Base-by-base conservation (phyloP, 2,329 filamentous ascomycete genomes). In the Hypoxylon sp. region DNA sequence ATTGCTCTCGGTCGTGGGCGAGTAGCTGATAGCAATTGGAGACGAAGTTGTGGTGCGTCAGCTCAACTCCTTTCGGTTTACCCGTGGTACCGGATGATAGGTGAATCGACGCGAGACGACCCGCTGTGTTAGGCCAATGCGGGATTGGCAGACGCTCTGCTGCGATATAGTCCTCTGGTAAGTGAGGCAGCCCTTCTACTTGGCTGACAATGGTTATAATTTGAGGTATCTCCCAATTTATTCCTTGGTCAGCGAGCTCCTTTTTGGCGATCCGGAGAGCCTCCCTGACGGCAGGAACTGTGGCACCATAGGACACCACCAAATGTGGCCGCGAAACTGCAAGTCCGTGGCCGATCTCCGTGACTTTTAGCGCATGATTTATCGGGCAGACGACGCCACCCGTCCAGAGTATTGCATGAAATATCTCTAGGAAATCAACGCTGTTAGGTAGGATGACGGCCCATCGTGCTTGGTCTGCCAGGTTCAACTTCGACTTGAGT, bases 361-460 rank as follows among this genome's bases (percentile, higher is more conserved):
- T 60, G 5, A 78, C 67, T 58, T 80, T 81, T 5, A 82, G 68
- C 2, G 78, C 80, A 67, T 80, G 74, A 49, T 82, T 82, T 32
- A 82, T 77, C 1, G 81, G 80, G 56, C 79, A 82, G 6, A 79
- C 74, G 2, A 78, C 74, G 5, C 80, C 80, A 38, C 80, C 80
- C 0, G 77, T 79, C 81, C 80, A 82, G 11, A 82, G 69, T 5
- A 83, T 74, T 3, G 81, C 77, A 55, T 83, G 82, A 19, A 81
- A 78, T 4, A 80, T 66, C 61, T 84, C 82, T 1, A 83, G 73
- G 59, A 81, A 83, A 11, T 83, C 81, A 30, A 83, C 81, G 45
- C 79, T 81, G 67, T 83, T 84, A 4, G 82, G 82, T 5, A 83
- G 71, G 5, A 82, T 76, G n/a, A 84, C 73, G 0, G 77, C 80